phyloP scores from a whole-genome alignment of 495 filamentous ascomycete genomes.

The Trichoderma erinaceum region DNA sequence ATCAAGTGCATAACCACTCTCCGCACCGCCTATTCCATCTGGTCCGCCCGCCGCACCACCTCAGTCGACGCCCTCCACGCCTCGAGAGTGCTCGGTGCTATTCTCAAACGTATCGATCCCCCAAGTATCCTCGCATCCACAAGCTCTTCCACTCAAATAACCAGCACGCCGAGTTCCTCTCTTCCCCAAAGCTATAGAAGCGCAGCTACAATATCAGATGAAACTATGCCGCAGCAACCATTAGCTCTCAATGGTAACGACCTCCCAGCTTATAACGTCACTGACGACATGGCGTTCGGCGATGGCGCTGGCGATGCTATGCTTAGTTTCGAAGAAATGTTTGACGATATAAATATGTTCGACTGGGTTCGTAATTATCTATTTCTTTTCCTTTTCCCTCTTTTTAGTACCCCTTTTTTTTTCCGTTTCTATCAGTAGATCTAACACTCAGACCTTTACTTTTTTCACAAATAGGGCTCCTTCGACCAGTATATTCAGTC shows the following conservation, averaged over 20 bases:
- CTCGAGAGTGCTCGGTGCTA: conserved; percentile 32
- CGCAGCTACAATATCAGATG: not conserved
- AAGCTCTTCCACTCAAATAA: conserved; percentile 13
- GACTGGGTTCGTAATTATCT: not conserved
- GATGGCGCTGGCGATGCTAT: not conserved
- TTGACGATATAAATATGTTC: not conserved
- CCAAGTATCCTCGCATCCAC: conserved; percentile 23
- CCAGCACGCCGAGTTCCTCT: not conserved
- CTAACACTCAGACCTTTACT: not conserved
- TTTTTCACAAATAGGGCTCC: not conserved
- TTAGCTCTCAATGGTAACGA: not conserved
- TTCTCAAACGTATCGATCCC: conserved; percentile 30
- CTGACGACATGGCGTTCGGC: not conserved
- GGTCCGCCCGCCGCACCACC: conserved; percentile 27
- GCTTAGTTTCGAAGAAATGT: not conserved
- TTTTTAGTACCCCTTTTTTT: not conserved
- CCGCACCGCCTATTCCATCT: conserved; percentile 35
- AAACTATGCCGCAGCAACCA: not conserved
- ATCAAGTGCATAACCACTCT: conserved; percentile 32
- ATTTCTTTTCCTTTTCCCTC: not conserved
- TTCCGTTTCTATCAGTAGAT: not conserved
- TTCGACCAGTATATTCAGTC: not conserved
- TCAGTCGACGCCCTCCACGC: conserved; percentile 34
- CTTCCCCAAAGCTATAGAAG: not conserved
- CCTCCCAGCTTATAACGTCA: not conserved